phyloP scores from a whole-genome alignment of 805 yeast species.

The Yarrowia divulgata region DNA sequence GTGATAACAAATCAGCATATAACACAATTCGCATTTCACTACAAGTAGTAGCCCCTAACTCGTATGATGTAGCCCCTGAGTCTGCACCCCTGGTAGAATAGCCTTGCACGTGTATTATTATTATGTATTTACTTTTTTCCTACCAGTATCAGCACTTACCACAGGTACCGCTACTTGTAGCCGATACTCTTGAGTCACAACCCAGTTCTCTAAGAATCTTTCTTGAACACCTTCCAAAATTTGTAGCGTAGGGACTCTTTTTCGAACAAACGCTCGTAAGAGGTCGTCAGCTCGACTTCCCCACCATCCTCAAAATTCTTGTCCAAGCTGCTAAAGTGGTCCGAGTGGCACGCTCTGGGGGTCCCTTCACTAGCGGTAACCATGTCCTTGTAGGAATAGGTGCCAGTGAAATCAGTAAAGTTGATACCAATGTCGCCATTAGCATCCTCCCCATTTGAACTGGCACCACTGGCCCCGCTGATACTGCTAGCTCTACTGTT shows the following conservation, averaged over 20 bases:
- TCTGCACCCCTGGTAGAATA: background rate
- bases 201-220: background rate
- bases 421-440: background rate
- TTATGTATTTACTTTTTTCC: background rate
- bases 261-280: conserved; percentile 13
- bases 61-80: too few species aligned
- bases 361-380: conserved; percentile 34
- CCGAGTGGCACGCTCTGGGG: conserved; percentile 22
- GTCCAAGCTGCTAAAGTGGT: conserved; percentile 10
- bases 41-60: background rate
- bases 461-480: background rate
- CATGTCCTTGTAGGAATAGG: conserved; percentile 18
- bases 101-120: conserved; percentile 2
- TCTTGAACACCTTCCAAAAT: conserved; percentile 28
- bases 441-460: background rate
- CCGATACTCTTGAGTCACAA: background rate
- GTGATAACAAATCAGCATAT: background rate
- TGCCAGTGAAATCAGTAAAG: conserved; percentile 13
- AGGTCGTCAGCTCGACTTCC: background rate
- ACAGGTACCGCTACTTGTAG: background rate
- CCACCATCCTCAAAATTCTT: background rate
- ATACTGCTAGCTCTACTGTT: background rate
- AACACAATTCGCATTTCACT: conserved; percentile 2
- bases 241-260: conserved; percentile 4
- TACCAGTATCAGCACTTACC: background rate